Evolutionary conservation across 768 basidiomycete species (phyloP).

Genomic region (Butyriboletus loyo): DNA sequence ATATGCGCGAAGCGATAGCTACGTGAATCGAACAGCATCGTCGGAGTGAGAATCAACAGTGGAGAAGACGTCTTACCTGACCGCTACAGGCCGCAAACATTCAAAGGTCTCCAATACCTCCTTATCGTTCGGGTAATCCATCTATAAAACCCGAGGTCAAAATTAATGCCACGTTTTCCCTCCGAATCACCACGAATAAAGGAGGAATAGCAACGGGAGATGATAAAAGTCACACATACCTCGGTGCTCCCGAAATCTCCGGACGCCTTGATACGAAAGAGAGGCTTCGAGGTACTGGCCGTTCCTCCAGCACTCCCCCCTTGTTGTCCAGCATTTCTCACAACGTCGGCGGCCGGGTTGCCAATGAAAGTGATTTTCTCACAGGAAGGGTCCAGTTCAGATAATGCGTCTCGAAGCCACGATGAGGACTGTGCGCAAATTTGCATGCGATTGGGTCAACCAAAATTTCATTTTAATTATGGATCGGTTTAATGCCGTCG

Average conservation of each 20-base stretch:
- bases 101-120: conserved; percentile 92
- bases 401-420: conserved; percentile 90
- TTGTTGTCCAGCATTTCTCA: conserved; percentile 7
- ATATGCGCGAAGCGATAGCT: conserved; percentile 89
- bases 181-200: not conserved
- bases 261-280: conserved; percentile 76
- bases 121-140: conserved; percentile 93
- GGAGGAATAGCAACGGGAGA: not conserved
- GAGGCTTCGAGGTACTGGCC: conserved; percentile 39
- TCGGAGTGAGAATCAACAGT: not conserved
- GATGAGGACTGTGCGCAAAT: conserved; percentile 58
- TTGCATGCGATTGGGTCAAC: not conserved
- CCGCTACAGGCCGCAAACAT: conserved; percentile 61
- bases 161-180: not conserved
- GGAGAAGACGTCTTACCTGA: conserved; percentile 52
- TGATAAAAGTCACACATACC: conserved; percentile 39
- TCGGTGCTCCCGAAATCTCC: conserved; percentile 87
- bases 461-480: not conserved
- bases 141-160: conserved; percentile 42
- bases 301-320: conserved; percentile 6
- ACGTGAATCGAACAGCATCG: not conserved
- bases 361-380: conserved; percentile 82
- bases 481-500: not conserved
- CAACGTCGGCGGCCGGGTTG: conserved; percentile 49
- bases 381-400: conserved; percentile 87